A percentile compares a stretch with the other conserved stretches of the same genome.
Conservation (phyloP, 1,139 yeast species). For the Debaryomycetaceae sp. region DNA sequence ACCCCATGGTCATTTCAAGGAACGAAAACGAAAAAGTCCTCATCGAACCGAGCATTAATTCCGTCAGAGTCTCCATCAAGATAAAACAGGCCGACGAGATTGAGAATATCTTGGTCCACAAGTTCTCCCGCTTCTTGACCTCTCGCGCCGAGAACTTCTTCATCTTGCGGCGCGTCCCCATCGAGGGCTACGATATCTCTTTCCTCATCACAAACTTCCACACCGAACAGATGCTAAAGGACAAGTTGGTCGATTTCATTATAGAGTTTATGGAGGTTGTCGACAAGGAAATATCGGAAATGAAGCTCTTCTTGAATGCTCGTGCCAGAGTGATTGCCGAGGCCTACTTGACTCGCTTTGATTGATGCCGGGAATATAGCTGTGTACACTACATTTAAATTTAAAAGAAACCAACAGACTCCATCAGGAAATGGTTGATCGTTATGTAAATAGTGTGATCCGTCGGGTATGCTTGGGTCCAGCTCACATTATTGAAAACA, state of each 20-base stretch:
- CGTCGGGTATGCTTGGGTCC: no score
- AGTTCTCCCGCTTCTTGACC: conserved; percentile 85
- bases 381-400: no score
- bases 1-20: conserved; percentile 85
- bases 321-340: conserved; percentile 98
- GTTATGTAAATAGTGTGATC: no score
- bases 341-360: conserved; percentile 73
- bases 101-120: conserved; percentile 86
- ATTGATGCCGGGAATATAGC: no score
- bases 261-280: conserved; percentile 99
- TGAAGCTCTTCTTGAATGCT: conserved; percentile 93
- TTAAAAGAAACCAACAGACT: no score
- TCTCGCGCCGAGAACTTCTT: conserved; percentile 93
- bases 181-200: conserved; percentile 85
- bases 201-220: conserved; percentile 89
- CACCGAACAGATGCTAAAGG: conserved; percentile 92
- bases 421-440: no score
- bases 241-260: conserved; percentile 89
- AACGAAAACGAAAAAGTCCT: conserved; percentile 88
- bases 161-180: conserved; percentile 84
- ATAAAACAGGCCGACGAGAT: conserved; percentile 98
- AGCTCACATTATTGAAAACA: no score
- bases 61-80: conserved; percentile 78
- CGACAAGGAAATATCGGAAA: conserved; percentile 96
- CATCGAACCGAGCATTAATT: conserved; percentile 89